Base-by-base conservation (phyloP, 768 basidiomycete genomes). In the Chalciporus sphaerocephalus region DNA sequence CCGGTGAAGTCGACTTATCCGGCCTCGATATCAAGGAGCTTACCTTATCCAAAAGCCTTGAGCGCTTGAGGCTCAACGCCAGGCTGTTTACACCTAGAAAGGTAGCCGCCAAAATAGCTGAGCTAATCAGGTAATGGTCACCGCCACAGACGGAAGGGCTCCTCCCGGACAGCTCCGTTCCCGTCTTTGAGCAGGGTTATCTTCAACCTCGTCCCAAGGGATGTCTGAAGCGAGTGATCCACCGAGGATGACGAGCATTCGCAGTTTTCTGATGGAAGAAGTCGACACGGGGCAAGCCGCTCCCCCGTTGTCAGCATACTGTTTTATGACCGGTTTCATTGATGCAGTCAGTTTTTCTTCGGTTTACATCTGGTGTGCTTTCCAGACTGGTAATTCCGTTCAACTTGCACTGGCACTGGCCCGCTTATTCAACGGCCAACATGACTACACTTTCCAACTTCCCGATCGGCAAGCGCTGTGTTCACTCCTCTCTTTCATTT, bases 381-480 rank as follows among this genome's bases (percentile, higher is more conserved):
- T 90, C 65, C 88, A 91, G 64, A 90, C 87, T 0, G 87, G 85
- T 41, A 87, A 87, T 59, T 79, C 80, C 52, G 73, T 79, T 9
- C 83, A 85, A 70, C 72, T 94, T 12, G 76, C 86, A 1, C 69
- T 94, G 20, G 91, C 92, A 3, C 59, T 94, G 40, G 89, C 87
- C 0, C 80, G 92, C 8, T 79, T 90, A n/a, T 92, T 90, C 64
- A 72, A 60, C 66, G 75, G 20, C 52, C 69, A 15, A 59, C 71
- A 73, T 33, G 79, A 86, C 57, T 59, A 59, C 13, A 64, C 74
- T 0, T 92, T 94, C 70, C 89, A 89, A 64, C 76, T 76, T 44
- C 75, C 89, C 2, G 92, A 96, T 56, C 82, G 81, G 61, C 90
- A 91, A 62, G 91, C 92, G 13, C 70, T 95, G 42, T 80, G 78